These are phyloP conservation scores for Pelargonium exstipulatum DNA, from an alignment of 441 rosid genomes.

Conservation along the genomic window DNA sequence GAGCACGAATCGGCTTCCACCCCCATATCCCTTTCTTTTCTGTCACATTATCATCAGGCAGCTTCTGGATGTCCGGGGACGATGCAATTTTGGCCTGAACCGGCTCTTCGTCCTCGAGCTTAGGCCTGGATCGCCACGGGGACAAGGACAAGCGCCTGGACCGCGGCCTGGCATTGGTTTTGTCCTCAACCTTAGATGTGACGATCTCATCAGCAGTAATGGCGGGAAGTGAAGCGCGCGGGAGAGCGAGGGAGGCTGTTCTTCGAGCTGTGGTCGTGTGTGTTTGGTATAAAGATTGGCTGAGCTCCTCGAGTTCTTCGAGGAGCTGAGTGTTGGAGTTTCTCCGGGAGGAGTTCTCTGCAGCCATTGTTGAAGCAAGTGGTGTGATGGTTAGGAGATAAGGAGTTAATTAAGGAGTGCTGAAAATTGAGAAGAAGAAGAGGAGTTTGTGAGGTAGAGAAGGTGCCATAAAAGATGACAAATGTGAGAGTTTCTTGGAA, in stretches of 20 bases:
- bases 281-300: conserved; percentile 70
- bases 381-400: neutral
- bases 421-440: neutral
- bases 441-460: conserved; percentile 27
- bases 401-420: neutral
- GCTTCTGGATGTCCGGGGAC: neutral
- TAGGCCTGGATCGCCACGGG: conserved; percentile 78
- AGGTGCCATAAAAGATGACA: conserved; percentile 15
- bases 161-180: conserved; percentile 31
- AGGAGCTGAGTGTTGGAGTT: conserved; percentile 67
- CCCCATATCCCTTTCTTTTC: conserved; percentile 79
- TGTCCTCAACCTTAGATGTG: conserved; percentile 24
- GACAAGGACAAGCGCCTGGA: conserved; percentile 78
- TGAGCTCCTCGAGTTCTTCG: conserved; percentile 74
- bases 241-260: conserved; percentile 23
- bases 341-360: conserved; percentile 38
- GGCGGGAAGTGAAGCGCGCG: conserved; percentile 45
- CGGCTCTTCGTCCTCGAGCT: conserved; percentile 39
- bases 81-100: conserved; percentile 18
- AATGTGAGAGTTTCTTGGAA: conserved; percentile 23
- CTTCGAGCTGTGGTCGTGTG: conserved; percentile 42
- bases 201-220: conserved; percentile 34
- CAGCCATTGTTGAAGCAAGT: conserved; percentile 32
- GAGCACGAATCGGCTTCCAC: conserved; percentile 87
- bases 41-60: conserved; percentile 28